Conservation (phyloP, 2,329 filamentous ascomycete species). For the Myrmaecium sp. region DNA sequence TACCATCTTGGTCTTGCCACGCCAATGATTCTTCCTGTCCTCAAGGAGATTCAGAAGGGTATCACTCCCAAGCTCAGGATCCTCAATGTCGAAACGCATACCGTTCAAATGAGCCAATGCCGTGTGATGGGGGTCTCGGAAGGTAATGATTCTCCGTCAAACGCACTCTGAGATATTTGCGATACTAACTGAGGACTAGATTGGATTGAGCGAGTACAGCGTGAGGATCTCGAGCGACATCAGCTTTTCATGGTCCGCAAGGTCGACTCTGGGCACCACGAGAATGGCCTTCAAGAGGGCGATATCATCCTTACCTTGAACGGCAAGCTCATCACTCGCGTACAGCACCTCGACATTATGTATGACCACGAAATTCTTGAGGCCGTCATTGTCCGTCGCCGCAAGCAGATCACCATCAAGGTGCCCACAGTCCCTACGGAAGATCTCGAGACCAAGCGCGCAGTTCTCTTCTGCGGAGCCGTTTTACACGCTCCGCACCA, state of each 20-base stretch:
- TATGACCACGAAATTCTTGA: constrained; percentile 74
- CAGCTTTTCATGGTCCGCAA: constrained; percentile 98
- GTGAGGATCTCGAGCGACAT: constrained; percentile 78
- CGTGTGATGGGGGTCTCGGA: constrained; percentile 94
- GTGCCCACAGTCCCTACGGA: constrained; percentile 76
- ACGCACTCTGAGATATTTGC: not conserved
- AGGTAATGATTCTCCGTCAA: constrained; percentile 6
- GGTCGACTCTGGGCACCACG: constrained; percentile 46
- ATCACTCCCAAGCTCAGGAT: constrained; percentile 70
- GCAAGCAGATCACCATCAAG: constrained; percentile 57
- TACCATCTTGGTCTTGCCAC: constrained; percentile 90
- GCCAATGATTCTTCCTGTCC: constrained; percentile 74
- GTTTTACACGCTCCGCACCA: constrained; percentile 88
- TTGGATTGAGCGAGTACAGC: constrained; percentile 82
- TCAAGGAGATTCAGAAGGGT: constrained; percentile 69
- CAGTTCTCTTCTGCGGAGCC: constrained; percentile 88
- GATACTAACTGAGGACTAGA: constrained; percentile 25
- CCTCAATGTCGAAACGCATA: constrained; percentile 82
- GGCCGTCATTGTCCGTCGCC: constrained; percentile 72
- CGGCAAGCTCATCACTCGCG: constrained; percentile 78
- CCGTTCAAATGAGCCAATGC: constrained; percentile 92
- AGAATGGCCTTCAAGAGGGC: constrained; percentile 62
- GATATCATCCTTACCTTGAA: constrained; percentile 88
- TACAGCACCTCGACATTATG: constrained; percentile 90
- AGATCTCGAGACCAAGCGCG: constrained; percentile 81